Conservation (phyloP, 768 basidiomycete species). For the Mycena leptocephala region DNA sequence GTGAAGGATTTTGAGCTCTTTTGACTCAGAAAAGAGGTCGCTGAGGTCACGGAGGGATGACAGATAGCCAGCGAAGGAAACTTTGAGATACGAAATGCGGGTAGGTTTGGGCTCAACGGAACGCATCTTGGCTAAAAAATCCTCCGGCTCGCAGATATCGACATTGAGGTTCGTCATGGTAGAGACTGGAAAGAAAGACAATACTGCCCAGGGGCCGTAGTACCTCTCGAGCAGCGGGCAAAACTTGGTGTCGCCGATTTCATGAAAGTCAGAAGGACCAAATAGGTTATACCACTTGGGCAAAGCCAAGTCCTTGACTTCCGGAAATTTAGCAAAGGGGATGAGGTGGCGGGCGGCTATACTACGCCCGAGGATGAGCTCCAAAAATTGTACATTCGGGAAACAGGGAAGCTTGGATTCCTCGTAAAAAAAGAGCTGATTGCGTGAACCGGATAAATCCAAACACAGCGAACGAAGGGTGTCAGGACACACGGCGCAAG, state of each 20-base stretch:
- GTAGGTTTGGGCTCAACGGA: neutral
- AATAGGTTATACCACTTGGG: neutral
- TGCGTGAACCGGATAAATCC: neutral
- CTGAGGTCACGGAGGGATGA: neutral
- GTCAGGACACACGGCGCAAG: neutral
- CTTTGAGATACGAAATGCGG: neutral
- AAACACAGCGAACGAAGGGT: neutral
- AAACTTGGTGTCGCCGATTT: neutral
- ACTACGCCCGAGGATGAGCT: neutral
- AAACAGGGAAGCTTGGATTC: neutral
- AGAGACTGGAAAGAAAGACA: neutral
- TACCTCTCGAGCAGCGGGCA: neutral
- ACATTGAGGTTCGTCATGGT: neutral
- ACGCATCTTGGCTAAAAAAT: neutral
- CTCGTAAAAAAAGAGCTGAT: neutral
- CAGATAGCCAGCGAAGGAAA: neutral
- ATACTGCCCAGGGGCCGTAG: neutral
- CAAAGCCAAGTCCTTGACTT: neutral
- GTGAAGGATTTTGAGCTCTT: neutral
- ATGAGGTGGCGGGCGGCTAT: neutral
- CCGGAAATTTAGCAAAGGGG: neutral
- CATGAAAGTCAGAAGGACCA: neutral
- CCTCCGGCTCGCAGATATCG: neutral
- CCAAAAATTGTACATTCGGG: neutral
- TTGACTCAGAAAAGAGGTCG: neutral